phyloP scores from a whole-genome alignment of 768 basidiomycete genomes.

The Roridomyces roridus region DNA sequence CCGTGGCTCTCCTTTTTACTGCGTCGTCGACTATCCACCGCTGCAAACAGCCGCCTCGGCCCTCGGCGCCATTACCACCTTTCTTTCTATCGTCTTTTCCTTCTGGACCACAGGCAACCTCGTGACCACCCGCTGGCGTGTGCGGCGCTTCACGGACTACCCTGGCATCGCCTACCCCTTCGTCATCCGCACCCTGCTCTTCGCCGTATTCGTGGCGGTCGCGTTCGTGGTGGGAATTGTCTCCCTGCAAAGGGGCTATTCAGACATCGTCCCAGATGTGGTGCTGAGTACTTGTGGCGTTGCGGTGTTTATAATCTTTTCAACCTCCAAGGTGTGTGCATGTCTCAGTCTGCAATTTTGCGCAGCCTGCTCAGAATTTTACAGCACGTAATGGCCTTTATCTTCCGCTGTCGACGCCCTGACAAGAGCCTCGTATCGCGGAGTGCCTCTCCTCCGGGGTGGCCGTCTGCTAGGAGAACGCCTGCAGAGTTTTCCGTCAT shows the following conservation, averaged over 20 bases:
- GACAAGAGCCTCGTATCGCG: not conserved
- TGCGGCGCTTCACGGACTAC: conserved; percentile 18
- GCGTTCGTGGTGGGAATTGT: conserved; percentile 23
- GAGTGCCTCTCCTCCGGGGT: not conserved
- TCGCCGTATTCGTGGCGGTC: conserved; percentile 14
- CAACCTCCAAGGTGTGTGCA: conserved; percentile 7
- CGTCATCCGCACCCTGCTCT: conserved; percentile 13
- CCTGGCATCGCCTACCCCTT: conserved; percentile 47
- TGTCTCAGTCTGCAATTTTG: not conserved
- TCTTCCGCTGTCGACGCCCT: conserved; percentile 11
- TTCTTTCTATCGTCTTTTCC: conserved; percentile 3
- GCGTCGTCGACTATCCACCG: not conserved
- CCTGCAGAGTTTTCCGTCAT: no score
- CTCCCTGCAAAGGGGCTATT: conserved; percentile 8
- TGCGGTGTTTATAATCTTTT: conserved; percentile 20
- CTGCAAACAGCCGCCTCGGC: conserved; percentile 9
- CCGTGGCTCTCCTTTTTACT: conserved; percentile 18
- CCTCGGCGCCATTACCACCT: conserved; percentile 10
- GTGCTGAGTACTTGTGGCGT: conserved; percentile 13
- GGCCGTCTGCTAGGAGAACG: no score
- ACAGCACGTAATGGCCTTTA: conserved; percentile 16
- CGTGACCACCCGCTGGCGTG: conserved; percentile 19
- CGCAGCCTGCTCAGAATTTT: not conserved
- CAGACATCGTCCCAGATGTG: conserved; percentile 16
- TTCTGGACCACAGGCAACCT: conserved; percentile 11